Evolutionary conservation across 2,329 filamentous ascomycete genomes (phyloP).

Genomic region (Diaporthe batatas): DNA sequence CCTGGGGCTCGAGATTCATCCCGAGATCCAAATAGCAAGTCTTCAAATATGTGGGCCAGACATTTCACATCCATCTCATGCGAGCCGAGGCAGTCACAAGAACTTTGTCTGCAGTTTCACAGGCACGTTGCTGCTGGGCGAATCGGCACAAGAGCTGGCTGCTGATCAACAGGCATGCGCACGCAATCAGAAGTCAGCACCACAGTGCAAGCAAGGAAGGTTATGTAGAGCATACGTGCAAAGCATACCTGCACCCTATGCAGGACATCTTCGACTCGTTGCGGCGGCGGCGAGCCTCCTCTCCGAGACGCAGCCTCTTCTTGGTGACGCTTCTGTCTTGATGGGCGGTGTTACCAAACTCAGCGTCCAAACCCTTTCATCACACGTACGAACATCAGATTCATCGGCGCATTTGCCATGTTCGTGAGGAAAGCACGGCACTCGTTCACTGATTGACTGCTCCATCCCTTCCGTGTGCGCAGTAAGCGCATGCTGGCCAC

Average conservation of each 20-base stretch:
- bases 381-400: conserved; percentile 9
- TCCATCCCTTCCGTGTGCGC: conserved; percentile 15
- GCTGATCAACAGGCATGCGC: conserved; percentile 13
- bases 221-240: background rate
- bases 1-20: conserved; percentile 27
- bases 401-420: conserved; percentile 1
- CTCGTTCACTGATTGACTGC: conserved; percentile 12
- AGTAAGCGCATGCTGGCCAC: conserved; percentile 19
- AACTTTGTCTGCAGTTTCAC: conserved; percentile 34
- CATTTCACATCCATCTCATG: conserved; percentile 21
- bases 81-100: conserved; percentile 26
- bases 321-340: conserved; percentile 8
- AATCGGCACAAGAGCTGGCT: conserved; percentile 19
- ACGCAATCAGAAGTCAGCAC: background rate
- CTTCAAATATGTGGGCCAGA: conserved; percentile 19
- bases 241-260: background rate
- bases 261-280: background rate
- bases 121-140: conserved; percentile 10
- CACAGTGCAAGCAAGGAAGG: background rate
- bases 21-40: conserved; percentile 14
- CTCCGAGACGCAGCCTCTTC: background rate
- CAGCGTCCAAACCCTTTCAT: conserved; percentile 22
- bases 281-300: background rate
- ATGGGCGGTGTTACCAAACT: conserved; percentile 1
- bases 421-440: background rate